These are phyloP conservation scores for Oropetium thomaeum DNA, from an alignment of 176 grass and related monocot genomes.

Conservation along the genomic window DNA sequence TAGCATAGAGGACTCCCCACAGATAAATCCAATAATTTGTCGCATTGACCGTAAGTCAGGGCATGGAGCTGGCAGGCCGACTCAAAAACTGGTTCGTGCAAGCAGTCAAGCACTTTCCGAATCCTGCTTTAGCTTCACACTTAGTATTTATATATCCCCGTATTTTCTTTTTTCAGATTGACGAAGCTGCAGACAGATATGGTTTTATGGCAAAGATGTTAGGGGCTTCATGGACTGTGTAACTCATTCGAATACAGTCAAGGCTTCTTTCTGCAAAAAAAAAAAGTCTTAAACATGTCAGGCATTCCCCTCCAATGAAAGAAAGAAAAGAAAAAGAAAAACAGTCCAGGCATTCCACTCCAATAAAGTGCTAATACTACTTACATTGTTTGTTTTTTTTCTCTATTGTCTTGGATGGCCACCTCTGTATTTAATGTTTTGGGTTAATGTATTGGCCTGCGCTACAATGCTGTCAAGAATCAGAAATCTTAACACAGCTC, in stretches of 20 bases:
- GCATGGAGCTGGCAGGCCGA: conserved; percentile 87
- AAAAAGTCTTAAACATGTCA: too few species aligned
- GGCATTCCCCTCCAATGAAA: too few species aligned
- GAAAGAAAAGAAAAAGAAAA: too few species aligned
- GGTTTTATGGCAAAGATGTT: conserved; percentile 94
- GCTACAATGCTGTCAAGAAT: neutral
- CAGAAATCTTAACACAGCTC: neutral
- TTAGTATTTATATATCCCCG: conserved; percentile 18
- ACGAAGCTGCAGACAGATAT: conserved; percentile 74
- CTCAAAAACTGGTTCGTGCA: conserved; percentile 72
- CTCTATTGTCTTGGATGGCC: neutral
- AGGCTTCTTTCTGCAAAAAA: too few species aligned
- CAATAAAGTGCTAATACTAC: neutral
- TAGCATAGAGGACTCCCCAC: conserved; percentile 44
- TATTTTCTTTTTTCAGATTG: conserved; percentile 52
- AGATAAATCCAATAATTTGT: conserved; percentile 81
- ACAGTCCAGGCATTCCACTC: neutral
- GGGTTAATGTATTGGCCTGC: neutral
- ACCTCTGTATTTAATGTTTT: neutral
- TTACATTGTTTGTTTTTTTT: neutral
- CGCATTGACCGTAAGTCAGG: conserved; percentile 89
- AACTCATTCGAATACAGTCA: neutral
- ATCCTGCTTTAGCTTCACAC: neutral
- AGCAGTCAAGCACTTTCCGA: neutral
- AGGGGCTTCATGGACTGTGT: conserved; percentile 58